phyloP scores from a whole-genome alignment of 192 early-diverging fungal genomes.

The Backusella psychrophila region DNA sequence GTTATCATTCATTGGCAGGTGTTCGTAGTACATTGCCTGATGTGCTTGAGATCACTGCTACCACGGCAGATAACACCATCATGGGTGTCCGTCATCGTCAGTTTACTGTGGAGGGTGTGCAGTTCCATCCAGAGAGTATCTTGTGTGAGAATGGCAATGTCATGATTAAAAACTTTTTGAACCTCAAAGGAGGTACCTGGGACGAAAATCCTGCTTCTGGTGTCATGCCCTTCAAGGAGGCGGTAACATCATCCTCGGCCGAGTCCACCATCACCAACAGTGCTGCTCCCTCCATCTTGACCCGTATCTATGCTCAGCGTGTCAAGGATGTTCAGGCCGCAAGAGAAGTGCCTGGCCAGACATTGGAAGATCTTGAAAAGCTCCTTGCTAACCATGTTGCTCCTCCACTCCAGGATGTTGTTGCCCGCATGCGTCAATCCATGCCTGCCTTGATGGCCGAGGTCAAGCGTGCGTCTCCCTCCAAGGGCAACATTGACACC shows the following conservation, averaged over 20 bases:
- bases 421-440: conserved; percentile 57
- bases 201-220: conserved; percentile 55
- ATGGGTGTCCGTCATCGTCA: conserved; percentile 95
- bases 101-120: conserved; percentile 91
- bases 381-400: conserved; percentile 69
- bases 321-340: conserved; percentile 72
- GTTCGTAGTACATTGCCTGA: conserved; percentile 76
- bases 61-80: conserved; percentile 76
- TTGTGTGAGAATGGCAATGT: conserved; percentile 86
- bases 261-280: conserved; percentile 27
- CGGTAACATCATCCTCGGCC: neutral
- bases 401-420: conserved; percentile 78
- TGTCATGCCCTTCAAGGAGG: conserved; percentile 15
- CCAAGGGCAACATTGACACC: conserved; percentile 90
- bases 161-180: conserved; percentile 90
- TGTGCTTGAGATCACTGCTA: conserved; percentile 82
- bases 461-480: conserved; percentile 96
- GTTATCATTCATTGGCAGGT: conserved; percentile 96
- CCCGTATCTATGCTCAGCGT: conserved; percentile 79
- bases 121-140: conserved; percentile 98
- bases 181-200: conserved; percentile 89
- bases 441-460: conserved; percentile 87
- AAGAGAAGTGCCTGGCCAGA: conserved; percentile 70
- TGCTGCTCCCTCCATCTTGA: conserved; percentile 65
- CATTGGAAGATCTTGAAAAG: conserved; percentile 62